Conservation (phyloP, 179 eudicot species). For the Patellifolia procumbens region DNA sequence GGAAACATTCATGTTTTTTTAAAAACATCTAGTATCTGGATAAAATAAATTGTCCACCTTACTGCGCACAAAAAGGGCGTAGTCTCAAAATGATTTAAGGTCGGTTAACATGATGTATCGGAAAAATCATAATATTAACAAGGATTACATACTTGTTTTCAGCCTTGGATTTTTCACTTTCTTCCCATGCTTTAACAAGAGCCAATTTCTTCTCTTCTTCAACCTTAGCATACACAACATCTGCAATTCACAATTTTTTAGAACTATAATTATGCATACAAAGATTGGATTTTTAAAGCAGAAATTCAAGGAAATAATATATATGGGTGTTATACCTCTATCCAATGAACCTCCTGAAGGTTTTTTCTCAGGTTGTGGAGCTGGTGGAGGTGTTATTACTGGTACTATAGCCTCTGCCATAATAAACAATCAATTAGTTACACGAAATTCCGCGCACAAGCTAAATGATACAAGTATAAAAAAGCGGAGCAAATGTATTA, state of each 20-base stretch:
- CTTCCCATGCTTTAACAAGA: conserved; percentile 50
- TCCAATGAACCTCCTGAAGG: conserved; percentile 40
- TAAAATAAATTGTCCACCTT: too few relatives aligned
- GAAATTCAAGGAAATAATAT: neutral
- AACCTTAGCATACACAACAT: conserved; percentile 36
- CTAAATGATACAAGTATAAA: too few relatives aligned
- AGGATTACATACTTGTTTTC: conserved; percentile 36
- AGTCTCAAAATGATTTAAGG: too few relatives aligned
- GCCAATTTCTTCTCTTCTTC: conserved; percentile 45
- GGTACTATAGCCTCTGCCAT: conserved; percentile 41
- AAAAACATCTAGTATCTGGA: too few relatives aligned
- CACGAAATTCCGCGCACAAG: neutral
- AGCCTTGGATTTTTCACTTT: conserved; percentile 42
- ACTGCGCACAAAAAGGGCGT: too few relatives aligned
- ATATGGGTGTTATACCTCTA: conserved; percentile 25
- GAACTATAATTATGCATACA: neutral
- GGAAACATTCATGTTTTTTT: too few relatives aligned
- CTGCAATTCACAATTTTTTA: conserved; percentile 23
- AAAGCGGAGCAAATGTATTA: neutral
- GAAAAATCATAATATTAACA: neutral
- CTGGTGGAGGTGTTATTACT: conserved; percentile 26
- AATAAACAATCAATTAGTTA: neutral
- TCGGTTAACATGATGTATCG: too few relatives aligned
- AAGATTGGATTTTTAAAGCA: neutral
- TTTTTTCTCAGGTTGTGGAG: conserved; percentile 29